A percentile compares a stretch with the other conserved stretches of the same genome.
Conservation (phyloP, 148 eudicot genomes). For the Rheum nobile region DNA sequence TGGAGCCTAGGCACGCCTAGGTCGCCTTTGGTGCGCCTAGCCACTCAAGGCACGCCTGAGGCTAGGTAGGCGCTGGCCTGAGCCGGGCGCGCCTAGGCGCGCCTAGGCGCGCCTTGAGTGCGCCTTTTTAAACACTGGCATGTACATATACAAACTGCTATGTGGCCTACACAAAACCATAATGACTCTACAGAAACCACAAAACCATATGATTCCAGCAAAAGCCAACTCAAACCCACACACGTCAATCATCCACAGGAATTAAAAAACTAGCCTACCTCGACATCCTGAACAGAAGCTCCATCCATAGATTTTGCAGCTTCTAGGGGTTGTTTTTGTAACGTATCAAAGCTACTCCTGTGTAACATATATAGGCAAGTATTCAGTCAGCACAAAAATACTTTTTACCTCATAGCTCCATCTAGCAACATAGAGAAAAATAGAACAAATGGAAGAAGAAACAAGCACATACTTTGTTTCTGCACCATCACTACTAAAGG, state of each 20-base stretch:
- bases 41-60: too few relatives aligned
- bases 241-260: neutral
- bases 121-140: too few relatives aligned
- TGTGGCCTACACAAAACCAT: neutral
- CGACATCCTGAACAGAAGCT: conserved; percentile 53
- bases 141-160: neutral
- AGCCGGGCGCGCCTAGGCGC: too few relatives aligned
- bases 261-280: conserved; percentile 34
- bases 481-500: conserved; percentile 13
- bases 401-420: neutral
- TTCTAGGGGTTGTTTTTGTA: conserved; percentile 26
- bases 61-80: too few relatives aligned
- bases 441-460: neutral
- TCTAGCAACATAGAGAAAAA: neutral
- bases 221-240: neutral
- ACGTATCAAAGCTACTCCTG: conserved; percentile 38
- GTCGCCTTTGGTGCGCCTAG: too few relatives aligned
- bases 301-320: conserved; percentile 31
- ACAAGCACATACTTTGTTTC: conserved; percentile 2
- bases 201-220: neutral
- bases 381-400: neutral
- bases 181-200: neutral
- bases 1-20: too few relatives aligned
- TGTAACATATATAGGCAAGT: neutral
- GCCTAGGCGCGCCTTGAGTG: too few relatives aligned